Base-by-base conservation (phyloP, 2,329 filamentous ascomycete genomes). In the Stemphylium beticola region DNA sequence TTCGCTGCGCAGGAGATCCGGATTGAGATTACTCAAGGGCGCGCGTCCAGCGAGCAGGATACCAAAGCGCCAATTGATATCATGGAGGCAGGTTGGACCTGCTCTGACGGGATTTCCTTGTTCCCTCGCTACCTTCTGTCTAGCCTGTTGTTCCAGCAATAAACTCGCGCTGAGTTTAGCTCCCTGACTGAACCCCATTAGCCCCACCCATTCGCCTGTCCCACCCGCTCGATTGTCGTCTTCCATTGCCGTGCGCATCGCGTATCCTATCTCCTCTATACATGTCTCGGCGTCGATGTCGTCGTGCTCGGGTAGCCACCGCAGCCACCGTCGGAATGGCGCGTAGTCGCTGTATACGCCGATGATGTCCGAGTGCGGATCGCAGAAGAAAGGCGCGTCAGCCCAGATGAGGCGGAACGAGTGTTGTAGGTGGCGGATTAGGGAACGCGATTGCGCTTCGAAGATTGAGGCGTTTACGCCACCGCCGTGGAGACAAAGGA, bases 401-500 rank as follows among this genome's bases (percentile, higher is more conserved):
- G 84, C 85, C 76, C 89, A 93, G 67, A 89, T 85, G 60, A 92
- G 82, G 36, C 90, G 86, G 73, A 92, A 91, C 40, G 81, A 74
- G 6, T 81, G 72, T 39, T 76, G 70, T 0, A 92, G 82, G 49
- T 77, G 68, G 41, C 72, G 68, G 48, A 79, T 76, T 6, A 86
- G 73, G 4, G 78, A 78, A 58, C 90, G 88, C 62, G 86, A 85
- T 76, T 93, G 90, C 10, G 82, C 73, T 57, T 82, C 78, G 78
- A 92, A 92, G 71, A 92, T 85, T 36, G 80, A 70, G n/a, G 82
- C 86, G 67, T 89, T 92, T 60, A 87, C 86, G 57, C 90, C 90
- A 65, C 89, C 90, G 70, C 90, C 90, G 74, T 93, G 90, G n/a
- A 93, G 85, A 75, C 89, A 92, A 63, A 93, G 86, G 62, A 93